Evolutionary conservation across 2,329 filamentous ascomycete species (phyloP).

Genomic region (Sporothrix dimorphospora): DNA sequence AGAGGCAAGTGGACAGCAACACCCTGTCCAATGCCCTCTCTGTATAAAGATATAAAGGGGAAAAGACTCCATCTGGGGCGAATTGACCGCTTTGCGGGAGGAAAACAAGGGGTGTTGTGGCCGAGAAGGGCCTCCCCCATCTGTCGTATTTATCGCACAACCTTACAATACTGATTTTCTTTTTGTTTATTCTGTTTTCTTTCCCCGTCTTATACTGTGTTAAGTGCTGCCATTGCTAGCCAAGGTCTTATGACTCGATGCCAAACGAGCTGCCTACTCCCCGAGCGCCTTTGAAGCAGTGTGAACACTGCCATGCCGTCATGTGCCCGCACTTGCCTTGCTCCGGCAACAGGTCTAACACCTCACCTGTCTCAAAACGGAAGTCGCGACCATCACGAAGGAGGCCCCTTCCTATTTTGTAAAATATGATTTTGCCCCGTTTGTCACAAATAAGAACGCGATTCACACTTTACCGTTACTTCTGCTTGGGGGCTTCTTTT

Average conservation of each 20-base stretch:
- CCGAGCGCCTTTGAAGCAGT: too few relatives aligned
- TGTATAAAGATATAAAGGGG: conserved; percentile 17
- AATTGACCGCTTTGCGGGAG: neutral
- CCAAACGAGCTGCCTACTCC: neutral
- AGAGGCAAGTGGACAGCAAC: too few relatives aligned
- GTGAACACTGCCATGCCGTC: neutral
- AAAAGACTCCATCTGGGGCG: neutral
- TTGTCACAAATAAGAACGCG: neutral
- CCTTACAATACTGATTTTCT: conserved; percentile 22
- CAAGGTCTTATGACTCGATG: neutral
- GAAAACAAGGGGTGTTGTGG: neutral
- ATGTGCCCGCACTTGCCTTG: neutral
- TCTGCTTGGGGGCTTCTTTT: neutral
- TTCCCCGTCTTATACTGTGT: neutral
- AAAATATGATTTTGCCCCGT: too few relatives aligned
- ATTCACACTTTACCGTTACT: neutral
- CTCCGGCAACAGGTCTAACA: neutral
- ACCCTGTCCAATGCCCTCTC: neutral
- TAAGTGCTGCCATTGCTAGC: neutral
- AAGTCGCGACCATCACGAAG: conserved; percentile 14
- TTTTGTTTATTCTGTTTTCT: conserved; percentile 3
- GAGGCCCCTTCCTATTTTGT: neutral
- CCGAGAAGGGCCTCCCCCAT: neutral
- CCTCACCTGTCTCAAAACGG: neutral
- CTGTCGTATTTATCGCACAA: conserved; percentile 14